A percentile compares a stretch with the other conserved stretches of the same genome.
Conservation (phyloP, 345 rosid species). For the Rhizophora mangle region DNA sequence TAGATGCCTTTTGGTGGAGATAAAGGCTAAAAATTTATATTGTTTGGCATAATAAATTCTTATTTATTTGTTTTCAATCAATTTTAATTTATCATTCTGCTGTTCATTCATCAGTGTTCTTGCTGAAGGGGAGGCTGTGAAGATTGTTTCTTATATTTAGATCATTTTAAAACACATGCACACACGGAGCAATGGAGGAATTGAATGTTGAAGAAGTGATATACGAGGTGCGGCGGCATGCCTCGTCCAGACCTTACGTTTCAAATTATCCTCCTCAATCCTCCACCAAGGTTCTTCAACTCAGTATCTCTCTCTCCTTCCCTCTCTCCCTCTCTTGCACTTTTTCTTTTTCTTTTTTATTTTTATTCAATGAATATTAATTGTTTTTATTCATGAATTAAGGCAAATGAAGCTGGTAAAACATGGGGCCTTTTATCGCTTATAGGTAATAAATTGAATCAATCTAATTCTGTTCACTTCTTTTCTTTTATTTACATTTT, state of each 20-base stretch:
- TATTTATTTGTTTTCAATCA: no score
- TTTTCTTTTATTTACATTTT: not conserved
- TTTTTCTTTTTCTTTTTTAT: not conserved
- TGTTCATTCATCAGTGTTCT: no score
- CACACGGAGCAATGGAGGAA: slow-evolving; percentile 8
- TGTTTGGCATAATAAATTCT: no score
- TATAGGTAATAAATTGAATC: slow-evolving; percentile 13
- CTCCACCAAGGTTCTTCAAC: slow-evolving; percentile 38
- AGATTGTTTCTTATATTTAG: no score
- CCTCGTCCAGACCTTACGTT: slow-evolving; percentile 52
- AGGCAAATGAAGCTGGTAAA: slow-evolving; percentile 42
- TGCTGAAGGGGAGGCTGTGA: no score
- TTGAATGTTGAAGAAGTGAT: slow-evolving; percentile 29
- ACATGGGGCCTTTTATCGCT: slow-evolving; percentile 49
- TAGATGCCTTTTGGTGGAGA: no score
- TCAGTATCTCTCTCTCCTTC: not conserved
- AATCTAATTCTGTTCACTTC: no score
- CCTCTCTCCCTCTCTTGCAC: not conserved
- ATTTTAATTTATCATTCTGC: no score
- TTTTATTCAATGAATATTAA: not conserved
- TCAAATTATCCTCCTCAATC: slow-evolving; percentile 72
- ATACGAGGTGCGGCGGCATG: slow-evolving; percentile 68
- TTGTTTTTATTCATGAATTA: slow-evolving; percentile 14
- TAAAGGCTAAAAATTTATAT: no score
- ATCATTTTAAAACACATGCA: no score